These are phyloP conservation scores for Verticillium nubilum DNA, from an alignment of 2,329 filamentous ascomycete species.

Conservation along the genomic window DNA sequence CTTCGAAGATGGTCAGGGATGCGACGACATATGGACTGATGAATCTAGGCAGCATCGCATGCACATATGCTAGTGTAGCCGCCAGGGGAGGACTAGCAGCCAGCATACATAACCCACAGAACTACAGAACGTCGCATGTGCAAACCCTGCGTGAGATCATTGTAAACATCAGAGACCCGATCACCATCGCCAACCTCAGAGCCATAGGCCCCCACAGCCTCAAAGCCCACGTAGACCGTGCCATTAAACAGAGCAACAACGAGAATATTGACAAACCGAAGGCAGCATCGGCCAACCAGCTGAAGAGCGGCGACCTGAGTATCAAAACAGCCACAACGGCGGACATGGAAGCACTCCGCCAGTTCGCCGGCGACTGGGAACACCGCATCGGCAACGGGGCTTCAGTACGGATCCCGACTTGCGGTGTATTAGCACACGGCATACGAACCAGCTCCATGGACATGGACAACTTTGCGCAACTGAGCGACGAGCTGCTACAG, in stretches of 20 bases:
- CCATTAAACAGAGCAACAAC: conserved; percentile 11
- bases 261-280: conserved; percentile 1
- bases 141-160: conserved; percentile 11
- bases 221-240: conserved; percentile 11
- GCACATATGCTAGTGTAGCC: not conserved
- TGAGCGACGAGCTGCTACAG: not conserved
- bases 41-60: not conserved
- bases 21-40: not conserved
- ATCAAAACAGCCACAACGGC: conserved; percentile 1
- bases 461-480: not conserved
- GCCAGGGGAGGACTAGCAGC: conserved; percentile 2
- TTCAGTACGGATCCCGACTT: not conserved
- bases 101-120: conserved; percentile 1
- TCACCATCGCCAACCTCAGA: conserved; percentile 11
- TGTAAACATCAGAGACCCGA: conserved; percentile 11
- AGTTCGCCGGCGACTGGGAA: not conserved
- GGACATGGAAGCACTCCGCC: conserved; percentile 1
- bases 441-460: conserved; percentile 2
- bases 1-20: not conserved
- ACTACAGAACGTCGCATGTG: conserved; percentile 1
- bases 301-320: conserved; percentile 1
- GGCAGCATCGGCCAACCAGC: not conserved
- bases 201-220: conserved; percentile 12
- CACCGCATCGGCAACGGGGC: conserved; percentile 1
- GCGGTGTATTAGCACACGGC: not conserved